phyloP scores from a whole-genome alignment of 805 yeast species.

The Maudiozyma turicensis region DNA sequence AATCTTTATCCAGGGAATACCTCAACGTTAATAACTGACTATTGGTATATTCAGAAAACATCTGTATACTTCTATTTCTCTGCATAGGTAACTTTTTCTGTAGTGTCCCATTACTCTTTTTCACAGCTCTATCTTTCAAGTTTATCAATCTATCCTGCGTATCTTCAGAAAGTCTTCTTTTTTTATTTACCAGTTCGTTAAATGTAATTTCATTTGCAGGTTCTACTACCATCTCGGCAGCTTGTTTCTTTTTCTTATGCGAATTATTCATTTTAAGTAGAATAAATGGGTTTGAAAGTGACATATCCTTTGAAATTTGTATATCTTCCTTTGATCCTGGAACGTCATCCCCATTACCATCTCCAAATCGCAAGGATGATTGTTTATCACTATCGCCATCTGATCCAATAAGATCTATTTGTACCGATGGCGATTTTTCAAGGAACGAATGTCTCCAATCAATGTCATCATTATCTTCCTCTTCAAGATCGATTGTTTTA shows the following conservation, averaged over 20 bases:
- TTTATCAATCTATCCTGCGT: too few relatives aligned
- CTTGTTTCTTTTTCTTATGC: neutral
- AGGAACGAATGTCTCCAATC: slow-evolving; percentile 9
- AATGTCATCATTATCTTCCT: slow-evolving; percentile 4
- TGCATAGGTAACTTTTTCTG: neutral
- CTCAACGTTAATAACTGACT: too few relatives aligned
- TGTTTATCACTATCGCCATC: neutral
- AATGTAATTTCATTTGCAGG: neutral
- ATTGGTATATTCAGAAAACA: slow-evolving; percentile 11
- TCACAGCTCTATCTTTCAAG: too few relatives aligned
- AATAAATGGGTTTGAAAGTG: slow-evolving; percentile 19
- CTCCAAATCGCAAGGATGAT: neutral
- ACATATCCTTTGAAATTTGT: slow-evolving; percentile 9
- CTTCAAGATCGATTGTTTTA: too few relatives aligned
- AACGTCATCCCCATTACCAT: slow-evolving; percentile 4
- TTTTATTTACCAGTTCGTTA: neutral
- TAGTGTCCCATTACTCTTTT: too few relatives aligned
- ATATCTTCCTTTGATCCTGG: slow-evolving; percentile 12
- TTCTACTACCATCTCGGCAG: neutral
- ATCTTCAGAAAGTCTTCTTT: neutral
- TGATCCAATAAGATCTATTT: neutral
- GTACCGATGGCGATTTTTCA: slow-evolving; percentile 1
- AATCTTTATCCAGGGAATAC: too few relatives aligned
- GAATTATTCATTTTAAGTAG: slow-evolving; percentile 8
- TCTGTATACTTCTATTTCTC: neutral